phyloP scores from a whole-genome alignment of 257 asterid genomes.

The Ajuga chamaepitys region DNA sequence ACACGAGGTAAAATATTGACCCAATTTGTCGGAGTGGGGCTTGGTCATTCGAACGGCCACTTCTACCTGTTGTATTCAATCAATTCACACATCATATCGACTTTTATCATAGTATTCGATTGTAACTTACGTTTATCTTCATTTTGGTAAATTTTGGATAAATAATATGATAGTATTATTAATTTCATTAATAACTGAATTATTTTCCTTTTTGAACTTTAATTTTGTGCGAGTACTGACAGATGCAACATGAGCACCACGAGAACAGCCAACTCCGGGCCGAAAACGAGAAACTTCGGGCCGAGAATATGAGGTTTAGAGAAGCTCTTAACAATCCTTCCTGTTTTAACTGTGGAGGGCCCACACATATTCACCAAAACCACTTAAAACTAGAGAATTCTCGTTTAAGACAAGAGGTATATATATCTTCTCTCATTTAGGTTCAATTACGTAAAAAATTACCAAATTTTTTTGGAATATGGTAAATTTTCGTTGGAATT shows the following conservation, averaged over 20 bases:
- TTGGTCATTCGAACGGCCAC: too few species aligned
- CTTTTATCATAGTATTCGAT: too few species aligned
- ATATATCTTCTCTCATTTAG: not conserved
- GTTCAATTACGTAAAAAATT: too few species aligned
- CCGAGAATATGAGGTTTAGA: conserved; percentile 29
- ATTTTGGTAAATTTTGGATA: too few species aligned
- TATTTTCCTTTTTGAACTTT: not conserved
- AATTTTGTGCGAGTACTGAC: not conserved
- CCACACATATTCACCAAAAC: conserved; percentile 18
- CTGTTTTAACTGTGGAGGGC: conserved; percentile 37
- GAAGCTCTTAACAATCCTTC: conserved; percentile 28
- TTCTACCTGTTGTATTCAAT: too few species aligned
- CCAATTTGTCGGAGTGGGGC: too few species aligned
- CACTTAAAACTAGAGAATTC: conserved; percentile 29
- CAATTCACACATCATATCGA: too few species aligned
- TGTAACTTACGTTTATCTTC: too few species aligned
- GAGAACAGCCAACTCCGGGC: conserved; percentile 26
- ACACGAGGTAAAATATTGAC: too few species aligned
- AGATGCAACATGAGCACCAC: conserved; percentile 28
- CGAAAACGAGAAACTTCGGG: conserved; percentile 22
- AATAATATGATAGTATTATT: too few species aligned
- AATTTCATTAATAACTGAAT: not conserved
- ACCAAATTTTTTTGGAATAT: too few species aligned
- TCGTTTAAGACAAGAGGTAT: conserved; percentile 33
- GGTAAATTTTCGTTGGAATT: too few species aligned